A percentile compares a stretch with the other conserved stretches of the same genome.
phyloP scores from a whole-genome alignment of 306 rosid genomes.

The Prunus dulcis region DNA sequence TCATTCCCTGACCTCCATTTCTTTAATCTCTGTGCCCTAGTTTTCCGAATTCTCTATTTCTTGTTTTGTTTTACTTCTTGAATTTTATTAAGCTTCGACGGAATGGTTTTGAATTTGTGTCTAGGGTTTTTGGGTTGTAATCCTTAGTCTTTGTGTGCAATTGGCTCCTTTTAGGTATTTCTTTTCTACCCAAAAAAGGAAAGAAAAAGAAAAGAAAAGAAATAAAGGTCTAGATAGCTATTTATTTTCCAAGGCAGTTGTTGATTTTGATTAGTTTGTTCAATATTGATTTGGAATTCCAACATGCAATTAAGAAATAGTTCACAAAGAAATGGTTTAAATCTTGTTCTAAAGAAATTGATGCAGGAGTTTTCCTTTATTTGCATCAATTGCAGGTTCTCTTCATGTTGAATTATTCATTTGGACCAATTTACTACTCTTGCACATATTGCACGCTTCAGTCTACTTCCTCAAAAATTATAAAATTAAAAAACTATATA shows the following conservation, averaged over 20 bases:
- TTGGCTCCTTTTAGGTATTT: background rate
- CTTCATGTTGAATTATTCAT: background rate
- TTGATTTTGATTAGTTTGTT: background rate
- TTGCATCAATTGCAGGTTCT: background rate
- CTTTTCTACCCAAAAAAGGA: background rate
- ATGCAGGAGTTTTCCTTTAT: background rate
- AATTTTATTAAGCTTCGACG: background rate
- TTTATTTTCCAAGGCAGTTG: background rate
- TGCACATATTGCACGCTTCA: background rate
- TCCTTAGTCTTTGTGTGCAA: background rate
- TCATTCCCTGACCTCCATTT: background rate
- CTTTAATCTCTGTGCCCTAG: background rate
- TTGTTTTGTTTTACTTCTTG: background rate
- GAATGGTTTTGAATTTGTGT: conserved; percentile 17
- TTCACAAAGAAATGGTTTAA: background rate
- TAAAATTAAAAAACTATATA: background rate
- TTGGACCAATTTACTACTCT: too few relatives aligned
- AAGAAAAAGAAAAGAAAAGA: background rate
- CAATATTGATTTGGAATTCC: background rate
- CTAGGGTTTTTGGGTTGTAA: conserved; percentile 30
- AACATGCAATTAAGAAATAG: background rate
- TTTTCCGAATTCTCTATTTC: background rate
- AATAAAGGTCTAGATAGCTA: background rate
- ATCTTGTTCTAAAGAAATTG: background rate
- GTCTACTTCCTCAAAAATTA: background rate